Evolutionary conservation across 345 rosid genomes (phyloP).

Genomic region (Salix suchowensis): DNA sequence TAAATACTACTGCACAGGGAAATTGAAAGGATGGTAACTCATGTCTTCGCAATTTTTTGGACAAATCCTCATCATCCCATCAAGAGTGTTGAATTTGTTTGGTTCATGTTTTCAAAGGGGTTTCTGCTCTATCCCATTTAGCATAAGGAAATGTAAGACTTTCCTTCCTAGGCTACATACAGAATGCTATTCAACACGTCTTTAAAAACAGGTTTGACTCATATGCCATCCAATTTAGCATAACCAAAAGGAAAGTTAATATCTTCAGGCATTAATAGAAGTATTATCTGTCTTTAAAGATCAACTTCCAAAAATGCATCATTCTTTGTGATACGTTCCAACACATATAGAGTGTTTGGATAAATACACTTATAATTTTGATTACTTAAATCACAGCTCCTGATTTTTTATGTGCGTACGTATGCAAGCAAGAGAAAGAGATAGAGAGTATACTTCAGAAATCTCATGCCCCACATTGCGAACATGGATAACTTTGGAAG

Average conservation of each 20-base stretch:
- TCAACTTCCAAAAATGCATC: not conserved
- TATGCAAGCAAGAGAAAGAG: not conserved
- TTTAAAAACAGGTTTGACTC: not conserved
- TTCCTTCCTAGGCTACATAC: not conserved
- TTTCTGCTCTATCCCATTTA: not conserved
- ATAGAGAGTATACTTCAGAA: constrained; percentile 60
- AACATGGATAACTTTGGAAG: constrained; percentile 94
- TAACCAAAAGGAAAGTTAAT: not conserved
- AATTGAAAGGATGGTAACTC: not conserved
- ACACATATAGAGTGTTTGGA: not conserved
- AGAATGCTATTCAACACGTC: not conserved
- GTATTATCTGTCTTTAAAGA: not conserved
- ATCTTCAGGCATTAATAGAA: not conserved
- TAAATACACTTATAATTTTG: not conserved
- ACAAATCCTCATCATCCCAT: not conserved
- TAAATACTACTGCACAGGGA: not conserved
- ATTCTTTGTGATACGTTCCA: not conserved
- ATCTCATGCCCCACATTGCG: constrained; percentile 97
- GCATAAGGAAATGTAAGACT: not conserved
- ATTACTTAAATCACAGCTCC: not conserved
- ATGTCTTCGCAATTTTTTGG: not conserved
- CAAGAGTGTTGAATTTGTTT: not conserved
- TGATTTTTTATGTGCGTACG: not conserved
- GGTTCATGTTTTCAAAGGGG: not conserved
- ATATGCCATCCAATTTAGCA: too few species aligned